Evolutionary conservation across 2,329 filamentous ascomycete species (phyloP), one percentile per base, ranked within the genome.

Genomic region (Fusarium pseudoanthophilum): DNA sequence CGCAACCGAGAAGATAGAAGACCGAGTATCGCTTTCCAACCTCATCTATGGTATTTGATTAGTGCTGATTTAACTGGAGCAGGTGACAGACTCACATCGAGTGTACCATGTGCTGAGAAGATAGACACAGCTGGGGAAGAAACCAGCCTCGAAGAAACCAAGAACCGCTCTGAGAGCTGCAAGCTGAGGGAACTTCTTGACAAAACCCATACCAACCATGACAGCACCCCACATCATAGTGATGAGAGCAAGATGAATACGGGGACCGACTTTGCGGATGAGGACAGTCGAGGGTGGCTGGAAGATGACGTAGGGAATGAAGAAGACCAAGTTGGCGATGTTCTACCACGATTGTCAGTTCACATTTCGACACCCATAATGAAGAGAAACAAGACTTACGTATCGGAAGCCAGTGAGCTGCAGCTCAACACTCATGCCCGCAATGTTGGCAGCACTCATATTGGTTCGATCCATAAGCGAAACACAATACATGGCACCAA

Each of bases 381-480:
- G 21, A 4, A 34, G 16, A 36, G 5, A 18, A 7, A n/a, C 5
- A 24, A 21, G 16, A 76, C 83, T 75, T 63, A 86, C 85, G 53
- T 87, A 87, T 78, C 85, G 83, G 59, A 84, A 83, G 11, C 83
- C 84, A 3, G 83, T 78, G 4, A 90, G 80, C 7, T 77, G 52
- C 32, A 90, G 80, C 53, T 90, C 88, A 4, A 70, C 71, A 21
- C 78, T 76, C 86, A 90, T 88, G 59, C 88, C 93, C 26, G 93
- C 93, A 79, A 95, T 92, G 51, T 89, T 89, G 45, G 92, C 93
- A 28, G 89, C 85, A n/a, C 89, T 89, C 79, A 95, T 83, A 80
- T 95, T 95, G 4, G 92, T 94, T 37, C 93, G 86, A 78, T 96
- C 93, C 90, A 95, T 93, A 67, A 95, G 83, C 72, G 89, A 92